Percentiles rank a stretch among this genome's conserved stretches.
Evolutionary conservation across 1,284 basidiomycete genomes (phyloP).

Genomic region (Naganishia cerealis): DNA sequence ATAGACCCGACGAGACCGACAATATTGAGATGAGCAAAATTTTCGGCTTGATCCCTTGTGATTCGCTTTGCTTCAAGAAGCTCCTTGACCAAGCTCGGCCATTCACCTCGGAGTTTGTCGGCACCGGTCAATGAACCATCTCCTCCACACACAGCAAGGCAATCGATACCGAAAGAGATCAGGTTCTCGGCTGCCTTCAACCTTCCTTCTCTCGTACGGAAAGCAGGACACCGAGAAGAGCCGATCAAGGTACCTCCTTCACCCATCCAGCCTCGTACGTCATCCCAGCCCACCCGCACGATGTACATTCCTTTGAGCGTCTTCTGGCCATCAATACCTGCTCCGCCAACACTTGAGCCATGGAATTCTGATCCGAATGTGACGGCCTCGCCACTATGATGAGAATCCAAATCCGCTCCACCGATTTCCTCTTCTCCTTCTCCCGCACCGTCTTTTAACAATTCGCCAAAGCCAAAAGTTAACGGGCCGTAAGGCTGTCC

Average conservation of each 20-base stretch:
- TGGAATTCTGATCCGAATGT: not conserved
- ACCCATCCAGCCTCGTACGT: constrained; percentile 91
- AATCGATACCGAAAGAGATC: constrained; percentile 93
- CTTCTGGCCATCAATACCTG: constrained; percentile 59
- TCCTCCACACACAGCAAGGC: constrained; percentile 92
- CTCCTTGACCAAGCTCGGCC: constrained; percentile 76
- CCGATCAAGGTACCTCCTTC: constrained; percentile 97
- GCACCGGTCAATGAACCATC: constrained; percentile 96
- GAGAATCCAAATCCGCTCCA: not conserved
- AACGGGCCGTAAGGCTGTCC: constrained; percentile 52
- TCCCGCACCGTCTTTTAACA: constrained; percentile 86
- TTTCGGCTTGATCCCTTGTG: constrained; percentile 67
- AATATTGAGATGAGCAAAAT: constrained; percentile 83
- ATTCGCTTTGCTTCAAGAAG: constrained; percentile 66
- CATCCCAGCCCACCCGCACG: constrained; percentile 95
- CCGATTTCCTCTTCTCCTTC: constrained; percentile 58
- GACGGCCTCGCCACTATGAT: not conserved
- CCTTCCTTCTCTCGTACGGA: constrained; percentile 84
- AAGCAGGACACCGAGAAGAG: constrained; percentile 83
- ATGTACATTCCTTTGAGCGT: constrained; percentile 89
- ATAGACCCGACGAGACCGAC: constrained; percentile 74
- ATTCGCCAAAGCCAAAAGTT: constrained; percentile 84
- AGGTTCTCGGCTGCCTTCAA: constrained; percentile 83
- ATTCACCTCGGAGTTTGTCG: constrained; percentile 88
- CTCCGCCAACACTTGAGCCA: constrained; percentile 41